Percentiles rank a stretch among this genome's conserved stretches.
Evolutionary conservation across 1,284 basidiomycete genomes (phyloP).

Genomic region (Ceratobasidium sp.): DNA sequence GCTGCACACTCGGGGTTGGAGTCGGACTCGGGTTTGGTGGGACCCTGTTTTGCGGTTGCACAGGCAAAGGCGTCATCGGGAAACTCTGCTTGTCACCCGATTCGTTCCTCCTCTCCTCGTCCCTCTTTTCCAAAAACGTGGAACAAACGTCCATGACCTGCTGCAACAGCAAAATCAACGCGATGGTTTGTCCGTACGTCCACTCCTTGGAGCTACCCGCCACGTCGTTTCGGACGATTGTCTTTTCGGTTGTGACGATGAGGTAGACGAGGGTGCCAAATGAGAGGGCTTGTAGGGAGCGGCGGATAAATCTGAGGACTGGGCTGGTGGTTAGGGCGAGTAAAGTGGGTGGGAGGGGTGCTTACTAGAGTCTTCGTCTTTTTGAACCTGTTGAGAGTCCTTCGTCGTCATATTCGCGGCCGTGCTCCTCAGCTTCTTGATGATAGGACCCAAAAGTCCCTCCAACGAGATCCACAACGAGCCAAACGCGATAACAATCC

Average conservation of each 20-base stretch:
- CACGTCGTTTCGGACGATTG: conserved; percentile 11
- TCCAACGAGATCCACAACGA: conserved; percentile 19
- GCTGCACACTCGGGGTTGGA: background rate
- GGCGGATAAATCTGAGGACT: conserved; percentile 16
- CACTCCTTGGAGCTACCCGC: background rate
- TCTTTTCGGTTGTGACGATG: conserved; percentile 22
- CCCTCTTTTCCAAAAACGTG: background rate
- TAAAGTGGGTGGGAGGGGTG: background rate
- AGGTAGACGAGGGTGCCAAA: conserved; percentile 23
- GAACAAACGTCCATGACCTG: conserved; percentile 44
- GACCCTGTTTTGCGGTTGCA: background rate
- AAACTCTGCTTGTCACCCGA: background rate
- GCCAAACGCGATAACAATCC: conserved; percentile 10
- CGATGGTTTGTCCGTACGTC: conserved; percentile 40
- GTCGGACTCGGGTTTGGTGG: background rate
- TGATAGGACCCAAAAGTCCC: background rate
- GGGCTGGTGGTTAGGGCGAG: background rate
- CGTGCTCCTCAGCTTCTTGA: background rate
- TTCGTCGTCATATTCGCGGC: background rate
- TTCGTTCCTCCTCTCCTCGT: background rate
- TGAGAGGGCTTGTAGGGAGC: conserved; percentile 7
- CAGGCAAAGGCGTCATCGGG: background rate
- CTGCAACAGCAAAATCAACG: conserved; percentile 37
- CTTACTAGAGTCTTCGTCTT: conserved; percentile 11
- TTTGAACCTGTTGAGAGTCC: background rate